Percentiles rank a stretch among this genome's conserved stretches.
Conservation (phyloP, 2,329 filamentous ascomycete genomes). For the Aspergillus sp. region DNA sequence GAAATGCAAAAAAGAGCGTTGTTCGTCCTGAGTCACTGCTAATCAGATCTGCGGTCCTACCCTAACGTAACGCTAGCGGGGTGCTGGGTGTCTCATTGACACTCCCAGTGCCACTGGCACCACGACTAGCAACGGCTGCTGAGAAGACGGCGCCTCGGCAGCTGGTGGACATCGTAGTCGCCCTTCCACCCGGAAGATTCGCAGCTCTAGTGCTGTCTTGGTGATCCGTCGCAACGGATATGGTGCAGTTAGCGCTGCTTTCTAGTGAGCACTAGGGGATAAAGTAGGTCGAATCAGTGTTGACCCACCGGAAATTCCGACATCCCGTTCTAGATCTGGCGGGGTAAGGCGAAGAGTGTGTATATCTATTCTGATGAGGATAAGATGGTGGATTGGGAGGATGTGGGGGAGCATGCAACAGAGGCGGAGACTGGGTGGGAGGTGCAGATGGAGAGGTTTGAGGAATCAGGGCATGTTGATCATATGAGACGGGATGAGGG, state of each 20-base stretch:
- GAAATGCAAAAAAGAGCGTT: background rate
- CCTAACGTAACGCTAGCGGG: too few relatives aligned
- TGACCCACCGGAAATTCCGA: conserved; percentile 18
- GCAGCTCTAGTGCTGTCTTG: conserved; percentile 11
- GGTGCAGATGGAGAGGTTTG: conserved; percentile 41
- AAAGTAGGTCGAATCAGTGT: background rate
- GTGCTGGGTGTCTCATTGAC: too few relatives aligned
- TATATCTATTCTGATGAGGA: conserved; percentile 15
- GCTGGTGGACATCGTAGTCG: background rate
- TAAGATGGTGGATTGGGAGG: conserved; percentile 7
- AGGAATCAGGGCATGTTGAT: conserved; percentile 41
- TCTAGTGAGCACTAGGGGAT: background rate
- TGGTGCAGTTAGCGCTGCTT: conserved; percentile 7
- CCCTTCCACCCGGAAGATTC: conserved; percentile 3
- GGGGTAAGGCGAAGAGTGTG: background rate
- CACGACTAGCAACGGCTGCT: too few relatives aligned
- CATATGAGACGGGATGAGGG: conserved; percentile 40
- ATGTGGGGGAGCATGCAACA: conserved; percentile 14
- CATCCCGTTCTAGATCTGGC: conserved; percentile 16
- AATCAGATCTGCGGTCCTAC: too few relatives aligned
- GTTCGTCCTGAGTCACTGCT: too few relatives aligned
- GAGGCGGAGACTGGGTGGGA: conserved; percentile 26
- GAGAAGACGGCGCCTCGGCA: too few relatives aligned
- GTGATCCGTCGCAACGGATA: conserved; percentile 18
- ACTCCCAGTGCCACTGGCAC: too few relatives aligned